Evolutionary conservation across 2,329 filamentous ascomycete genomes (phyloP), one percentile per base, ranked within the genome.

Genomic region (Moelleriella libera): DNA sequence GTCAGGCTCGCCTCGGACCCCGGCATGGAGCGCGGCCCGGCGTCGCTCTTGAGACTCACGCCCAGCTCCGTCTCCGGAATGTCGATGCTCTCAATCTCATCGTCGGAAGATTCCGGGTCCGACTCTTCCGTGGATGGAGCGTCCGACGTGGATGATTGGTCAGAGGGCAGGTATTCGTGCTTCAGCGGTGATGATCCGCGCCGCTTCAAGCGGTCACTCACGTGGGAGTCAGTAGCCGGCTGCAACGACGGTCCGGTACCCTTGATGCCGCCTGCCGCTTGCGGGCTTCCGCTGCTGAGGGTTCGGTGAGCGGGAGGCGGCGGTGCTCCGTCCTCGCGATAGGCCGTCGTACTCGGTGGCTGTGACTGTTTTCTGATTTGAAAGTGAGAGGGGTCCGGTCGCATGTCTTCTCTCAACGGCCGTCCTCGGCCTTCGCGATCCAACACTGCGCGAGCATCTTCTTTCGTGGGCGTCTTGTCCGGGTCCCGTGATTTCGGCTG

Each of bases 91-190:
- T 83, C 79, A 6, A 80, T 64, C 31, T 81, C 77, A 46, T 76
- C 74, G 41, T 71, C 68, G 2, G 70, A 74, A 7, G 66, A 72
- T 32, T 71, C 65, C 2, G 63, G 63, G 21, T 60, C 67, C 11
- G 74, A 76, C 41, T 70, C 67, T 44, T 78, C 75, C 44, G 70
- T 67, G 5, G 74, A 75, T 14, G 72, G 63, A 8, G 57, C 52
- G 14, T 58, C 79, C 6, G 78, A 78, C 41, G 78, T 68, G 0
- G 78, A 81, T 0, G 76, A 80, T 44, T 71, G 64, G 45, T 82
- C 78, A 1, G 92, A 97, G 11, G 90, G 90, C 52, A 89, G 83
- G 57, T 96, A 98, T 66, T 98, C 90, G 60, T 97, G 90, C 68
- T 98, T 98, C 45, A 98, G 71, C 0, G 92, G 92, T 1, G 92